Base-by-base conservation (phyloP, 1,284 basidiomycete species). In the Takashimella koratensis region DNA sequence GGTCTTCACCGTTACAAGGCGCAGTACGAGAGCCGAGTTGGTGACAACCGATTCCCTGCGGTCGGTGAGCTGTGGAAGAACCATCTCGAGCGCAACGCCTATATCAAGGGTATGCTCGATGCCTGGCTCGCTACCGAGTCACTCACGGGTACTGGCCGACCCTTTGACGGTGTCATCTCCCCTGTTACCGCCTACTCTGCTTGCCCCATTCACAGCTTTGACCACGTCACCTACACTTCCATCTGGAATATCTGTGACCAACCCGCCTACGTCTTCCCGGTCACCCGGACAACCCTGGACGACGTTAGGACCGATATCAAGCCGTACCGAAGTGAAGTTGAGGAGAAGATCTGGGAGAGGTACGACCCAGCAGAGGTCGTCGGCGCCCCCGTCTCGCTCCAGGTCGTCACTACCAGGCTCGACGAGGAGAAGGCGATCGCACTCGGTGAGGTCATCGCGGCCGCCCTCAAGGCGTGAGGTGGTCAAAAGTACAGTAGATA, bases 331-430 rank as follows among this genome's bases (percentile, higher is more conserved):
- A 77, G 73, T 23, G 64, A 73, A 1, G 47, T 60, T 1, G 86
- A 87, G 65, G 71, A 78, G 65, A 52, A 48, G 10, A 73, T 80
- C 39, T 80, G 83, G 65, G 77, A 83, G 44, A 57, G 76, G 40
- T 88, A 87, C 62, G 76, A 83, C 45, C 82, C 85, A 0, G 75
- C 78, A 23, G 76, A 75, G 8, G 84, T 81, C 60, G 75, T 75
- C 51, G 79, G 82, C 54, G 83, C 82, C 0, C 87, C 88, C 0
- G 77, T 88, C 5, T 75, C 78, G 20, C 68, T 90, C 20, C 87
- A 90, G 62, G 64, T 88, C 5, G 78, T 88, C 2, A 86, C 83
- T 0, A 76, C 82, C 44, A 83, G 82, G 19, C 75, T 84, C 43
- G 85, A 88, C 63, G 64, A 67, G 44, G 67, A 68, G 51, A 65